phyloP scores from a whole-genome alignment of 2,329 filamentous ascomycete genomes.

The Colletotrichum chlorophyti region DNA sequence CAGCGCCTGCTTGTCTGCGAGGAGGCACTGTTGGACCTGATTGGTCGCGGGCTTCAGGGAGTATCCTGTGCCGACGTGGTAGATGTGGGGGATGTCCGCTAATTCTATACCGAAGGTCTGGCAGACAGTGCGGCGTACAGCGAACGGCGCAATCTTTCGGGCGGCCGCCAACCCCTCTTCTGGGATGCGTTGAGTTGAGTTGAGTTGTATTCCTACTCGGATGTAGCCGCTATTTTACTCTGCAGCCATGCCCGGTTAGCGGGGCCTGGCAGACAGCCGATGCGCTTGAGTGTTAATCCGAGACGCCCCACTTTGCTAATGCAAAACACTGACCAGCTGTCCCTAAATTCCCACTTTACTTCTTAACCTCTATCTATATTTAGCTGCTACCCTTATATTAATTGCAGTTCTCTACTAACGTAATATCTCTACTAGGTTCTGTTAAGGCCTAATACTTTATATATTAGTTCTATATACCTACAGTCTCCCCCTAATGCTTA shows the following conservation, averaged over 20 bases:
- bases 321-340: conserved; percentile 3
- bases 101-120: neutral
- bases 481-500: neutral
- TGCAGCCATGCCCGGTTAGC: neutral
- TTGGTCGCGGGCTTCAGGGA: neutral
- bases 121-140: neutral
- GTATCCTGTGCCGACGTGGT: neutral
- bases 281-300: neutral
- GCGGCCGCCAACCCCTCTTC: neutral
- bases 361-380: neutral
- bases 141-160: neutral
- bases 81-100: neutral
- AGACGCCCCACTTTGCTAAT: conserved; percentile 7
- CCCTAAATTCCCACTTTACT: conserved; percentile 1
- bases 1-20: neutral
- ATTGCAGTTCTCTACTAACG: neutral
- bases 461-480: neutral
- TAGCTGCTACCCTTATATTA: neutral
- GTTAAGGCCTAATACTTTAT: neutral
- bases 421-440: neutral
- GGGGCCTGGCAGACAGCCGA: conserved; percentile 1
- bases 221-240: neutral
- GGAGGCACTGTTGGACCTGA: neutral
- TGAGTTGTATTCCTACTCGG: neutral
- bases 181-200: too few species aligned